A percentile compares a stretch with the other conserved stretches of the same genome.
Conservation (phyloP, 2,329 filamentous ascomycete species). For the Rhytidhysteron rufulum region DNA sequence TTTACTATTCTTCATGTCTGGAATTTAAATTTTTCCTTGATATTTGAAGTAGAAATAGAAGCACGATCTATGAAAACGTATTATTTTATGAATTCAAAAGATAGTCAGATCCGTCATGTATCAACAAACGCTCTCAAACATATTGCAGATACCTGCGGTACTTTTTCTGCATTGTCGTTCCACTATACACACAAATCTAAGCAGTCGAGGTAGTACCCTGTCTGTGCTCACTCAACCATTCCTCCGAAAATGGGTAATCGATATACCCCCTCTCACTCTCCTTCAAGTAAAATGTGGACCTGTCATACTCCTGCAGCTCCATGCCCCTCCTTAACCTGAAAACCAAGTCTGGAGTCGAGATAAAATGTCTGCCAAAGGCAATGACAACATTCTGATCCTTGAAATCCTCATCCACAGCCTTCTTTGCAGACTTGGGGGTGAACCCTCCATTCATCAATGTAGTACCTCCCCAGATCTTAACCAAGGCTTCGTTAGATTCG, state of each 20-base stretch:
- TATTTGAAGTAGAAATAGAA: too few species aligned
- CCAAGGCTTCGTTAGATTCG: constrained; percentile 15
- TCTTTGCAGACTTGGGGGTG: constrained; percentile 34
- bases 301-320: constrained; percentile 42
- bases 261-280: constrained; percentile 37
- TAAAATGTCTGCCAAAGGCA: constrained; percentile 49
- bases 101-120: too few species aligned
- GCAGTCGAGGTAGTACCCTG: too few species aligned
- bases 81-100: too few species aligned
- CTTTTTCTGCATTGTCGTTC: too few species aligned
- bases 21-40: too few species aligned
- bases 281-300: constrained; percentile 43
- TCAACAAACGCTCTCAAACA: too few species aligned
- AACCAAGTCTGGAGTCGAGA: constrained; percentile 48
- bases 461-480: constrained; percentile 20
- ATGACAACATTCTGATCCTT: constrained; percentile 42
- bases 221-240: too few species aligned
- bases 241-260: constrained; percentile 39
- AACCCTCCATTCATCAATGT: constrained; percentile 42
- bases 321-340: constrained; percentile 44
- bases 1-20: too few species aligned
- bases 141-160: too few species aligned
- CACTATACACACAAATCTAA: too few species aligned
- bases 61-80: too few species aligned
- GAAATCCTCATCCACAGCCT: constrained; percentile 39